These are phyloP conservation scores for Mycocentrospora acerina DNA, from an alignment of 2,329 filamentous ascomycete species.

Conservation along the genomic window DNA sequence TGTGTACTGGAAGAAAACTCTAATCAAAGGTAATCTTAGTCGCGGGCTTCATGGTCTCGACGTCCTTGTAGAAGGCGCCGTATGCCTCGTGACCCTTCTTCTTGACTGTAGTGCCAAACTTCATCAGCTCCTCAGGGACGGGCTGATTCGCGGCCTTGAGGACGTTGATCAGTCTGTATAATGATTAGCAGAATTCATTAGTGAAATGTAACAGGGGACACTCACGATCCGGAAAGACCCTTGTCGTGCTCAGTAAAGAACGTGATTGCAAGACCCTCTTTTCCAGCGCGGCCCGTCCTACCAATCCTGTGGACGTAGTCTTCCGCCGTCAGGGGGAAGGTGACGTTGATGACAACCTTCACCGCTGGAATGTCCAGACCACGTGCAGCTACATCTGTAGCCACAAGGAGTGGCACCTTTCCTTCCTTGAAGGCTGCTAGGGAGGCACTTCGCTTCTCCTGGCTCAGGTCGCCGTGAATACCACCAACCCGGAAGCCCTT, in stretches of 20 bases:
- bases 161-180: constrained; percentile 81
- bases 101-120: constrained; percentile 97
- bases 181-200: constrained; percentile 10
- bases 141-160: constrained; percentile 89
- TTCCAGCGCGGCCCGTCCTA: constrained; percentile 87
- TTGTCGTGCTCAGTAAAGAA: constrained; percentile 97
- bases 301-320: constrained; percentile 98
- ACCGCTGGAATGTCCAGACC: constrained; percentile 95
- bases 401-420: constrained; percentile 78
- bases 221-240: constrained; percentile 81
- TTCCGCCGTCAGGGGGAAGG: constrained; percentile 91
- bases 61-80: constrained; percentile 92
- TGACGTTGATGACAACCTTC: constrained; percentile 91
- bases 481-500: constrained; percentile 83
- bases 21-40: constrained; percentile 90
- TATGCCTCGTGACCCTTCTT: constrained; percentile 97
- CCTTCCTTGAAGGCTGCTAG: constrained; percentile 91
- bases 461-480: constrained; percentile 90
- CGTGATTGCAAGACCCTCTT: constrained; percentile 84
- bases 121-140: constrained; percentile 86
- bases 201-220: constrained; percentile 28
- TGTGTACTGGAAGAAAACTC: constrained; percentile 1
- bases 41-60: constrained; percentile 77
- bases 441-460: constrained; percentile 83
- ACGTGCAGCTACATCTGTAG: constrained; percentile 92